A percentile compares a stretch with the other conserved stretches of the same genome.
Conservation (phyloP, 768 basidiomycete species). For the Naematelia encephala region DNA sequence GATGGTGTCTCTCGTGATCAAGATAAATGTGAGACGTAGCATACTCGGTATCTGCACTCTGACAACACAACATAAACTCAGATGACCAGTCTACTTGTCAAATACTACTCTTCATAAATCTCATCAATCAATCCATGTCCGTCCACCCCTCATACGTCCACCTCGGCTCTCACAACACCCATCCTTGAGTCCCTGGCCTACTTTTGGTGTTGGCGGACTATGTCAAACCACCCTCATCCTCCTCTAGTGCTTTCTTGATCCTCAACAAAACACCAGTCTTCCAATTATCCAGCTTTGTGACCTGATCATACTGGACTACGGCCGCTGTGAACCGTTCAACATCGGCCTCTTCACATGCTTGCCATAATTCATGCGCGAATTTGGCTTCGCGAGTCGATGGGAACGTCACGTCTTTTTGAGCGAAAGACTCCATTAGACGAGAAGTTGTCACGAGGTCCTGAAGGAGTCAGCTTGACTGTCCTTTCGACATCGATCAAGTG, state of each 20-base stretch:
- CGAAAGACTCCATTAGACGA: constrained; percentile 73
- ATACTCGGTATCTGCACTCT: too few relatives aligned
- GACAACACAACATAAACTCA: too few relatives aligned
- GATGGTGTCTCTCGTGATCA: too few relatives aligned
- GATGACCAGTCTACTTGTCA: too few relatives aligned
- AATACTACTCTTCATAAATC: too few relatives aligned
- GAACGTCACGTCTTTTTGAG: constrained; percentile 79
- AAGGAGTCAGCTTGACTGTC: background rate
- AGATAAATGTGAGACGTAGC: too few relatives aligned
- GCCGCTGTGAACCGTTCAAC: constrained; percentile 71
- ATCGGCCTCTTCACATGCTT: constrained; percentile 72
- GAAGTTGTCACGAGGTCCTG: constrained; percentile 81
- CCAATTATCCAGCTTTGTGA: constrained; percentile 92
- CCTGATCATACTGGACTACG: constrained; percentile 89
- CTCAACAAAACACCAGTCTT: constrained; percentile 86
- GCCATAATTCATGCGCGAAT: constrained; percentile 71
- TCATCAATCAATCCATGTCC: too few relatives aligned
- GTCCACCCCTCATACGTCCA: background rate
- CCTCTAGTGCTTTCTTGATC: constrained; percentile 76
- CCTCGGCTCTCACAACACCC: background rate
- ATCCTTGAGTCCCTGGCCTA: too few relatives aligned
- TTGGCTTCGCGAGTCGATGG: constrained; percentile 85
- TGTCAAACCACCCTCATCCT: constrained; percentile 55
- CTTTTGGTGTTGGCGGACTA: too few relatives aligned
- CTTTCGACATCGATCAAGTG: background rate